Base-by-base conservation (phyloP, 345 rosid genomes). In the Pugionium dolabratum region DNA sequence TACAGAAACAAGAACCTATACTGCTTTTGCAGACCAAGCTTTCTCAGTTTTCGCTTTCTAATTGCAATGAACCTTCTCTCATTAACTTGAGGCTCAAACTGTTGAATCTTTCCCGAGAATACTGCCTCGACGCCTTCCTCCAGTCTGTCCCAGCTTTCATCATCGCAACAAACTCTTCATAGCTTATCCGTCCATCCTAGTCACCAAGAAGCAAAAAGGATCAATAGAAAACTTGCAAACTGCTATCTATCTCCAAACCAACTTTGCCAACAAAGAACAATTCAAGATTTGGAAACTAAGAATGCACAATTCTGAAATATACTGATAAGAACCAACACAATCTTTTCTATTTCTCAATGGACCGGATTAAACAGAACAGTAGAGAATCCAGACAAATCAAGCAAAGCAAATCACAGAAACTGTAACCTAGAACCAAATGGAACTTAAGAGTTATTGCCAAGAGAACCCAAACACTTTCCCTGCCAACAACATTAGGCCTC, bases 111-210 rank as follows among this genome's bases (percentile, higher is more conserved):
- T 90, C 95, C 54, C 96, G 67, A 7, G 95, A 90, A 65, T 87
- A 90, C 59, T 90, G 97, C 63, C 97, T 78, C 0, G 97, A 90
- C 1, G 90, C 97, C 70, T 87, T 90, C 65, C 97, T 85, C 97
- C 97, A 90, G 68, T 90, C 97, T 3, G 95, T 90, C 26, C 97
- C 97, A 2, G 95, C 95, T 83, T 83, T 87, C 97, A 87, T 90
- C 97, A 87, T 87, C 1, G 83, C 75, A 1, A 76, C 92, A 56
- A 90, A 90, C 79, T 90, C 97, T 59, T 90, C 97, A 2, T 87
- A 87, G 64, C 95, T 87, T 66, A 90, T 87, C 35, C 90, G 82
- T 27, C 95, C 97, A 36, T 90, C 95, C 95, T 90, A 72, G 69
- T 62, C 50, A 63, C 34, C 49, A 64, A 56, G 45, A 64, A 10